These are phyloP conservation scores for Dendrobium officinale DNA, from an alignment of 106 monocot genomes.

Conservation along the genomic window DNA sequence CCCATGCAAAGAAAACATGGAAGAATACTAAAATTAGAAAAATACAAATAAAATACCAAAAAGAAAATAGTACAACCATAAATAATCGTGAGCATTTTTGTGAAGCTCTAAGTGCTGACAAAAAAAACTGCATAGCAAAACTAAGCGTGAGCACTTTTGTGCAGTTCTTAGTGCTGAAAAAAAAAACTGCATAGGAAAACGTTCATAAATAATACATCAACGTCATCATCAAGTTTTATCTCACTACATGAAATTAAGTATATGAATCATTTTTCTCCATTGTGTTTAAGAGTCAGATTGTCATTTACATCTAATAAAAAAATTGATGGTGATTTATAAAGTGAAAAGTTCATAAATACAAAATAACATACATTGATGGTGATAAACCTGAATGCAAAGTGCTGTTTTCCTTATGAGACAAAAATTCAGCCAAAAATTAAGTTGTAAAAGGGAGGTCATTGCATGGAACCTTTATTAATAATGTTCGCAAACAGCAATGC, in stretches of 20 bases:
- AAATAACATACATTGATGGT: background rate
- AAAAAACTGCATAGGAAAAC: background rate
- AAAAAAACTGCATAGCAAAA: background rate
- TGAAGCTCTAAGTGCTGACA: background rate
- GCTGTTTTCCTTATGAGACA: background rate
- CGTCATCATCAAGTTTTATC: too few species aligned
- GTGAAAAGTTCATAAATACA: background rate
- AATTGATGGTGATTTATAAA: too few species aligned
- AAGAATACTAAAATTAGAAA: constrained; percentile 1
- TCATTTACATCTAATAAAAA: too few species aligned
- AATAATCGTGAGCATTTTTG: background rate
- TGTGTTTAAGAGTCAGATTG: too few species aligned
- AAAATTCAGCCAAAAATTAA: background rate
- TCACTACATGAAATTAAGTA: too few species aligned
- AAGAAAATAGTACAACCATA: too few species aligned
- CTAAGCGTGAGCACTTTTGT: background rate
- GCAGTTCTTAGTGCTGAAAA: background rate
- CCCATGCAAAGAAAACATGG: background rate
- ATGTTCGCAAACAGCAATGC: background rate
- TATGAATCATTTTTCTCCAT: too few species aligned
- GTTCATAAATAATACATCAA: background rate
- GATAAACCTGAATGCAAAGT: background rate
- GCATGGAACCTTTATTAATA: background rate
- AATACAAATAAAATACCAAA: background rate
- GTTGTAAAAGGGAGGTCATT: background rate